Evolutionary conservation across 306 rosid species (phyloP).

Genomic region (Rubus parviflorus): DNA sequence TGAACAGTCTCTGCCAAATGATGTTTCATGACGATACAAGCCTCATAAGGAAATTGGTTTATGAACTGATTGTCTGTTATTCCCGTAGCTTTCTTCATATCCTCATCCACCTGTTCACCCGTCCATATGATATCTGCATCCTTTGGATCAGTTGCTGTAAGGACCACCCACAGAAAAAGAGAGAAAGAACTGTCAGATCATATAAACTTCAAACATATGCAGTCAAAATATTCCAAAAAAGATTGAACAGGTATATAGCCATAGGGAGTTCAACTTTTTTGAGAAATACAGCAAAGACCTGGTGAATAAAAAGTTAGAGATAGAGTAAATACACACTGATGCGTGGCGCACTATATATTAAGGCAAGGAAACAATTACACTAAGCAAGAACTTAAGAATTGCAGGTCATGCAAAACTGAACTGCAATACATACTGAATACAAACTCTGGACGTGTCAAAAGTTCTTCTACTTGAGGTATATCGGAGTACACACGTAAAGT

Average conservation of each 20-base stretch:
- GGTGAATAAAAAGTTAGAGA: not conserved
- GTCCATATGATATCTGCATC: slow-evolving; percentile 95
- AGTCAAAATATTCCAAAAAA: not conserved
- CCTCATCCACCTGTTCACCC: slow-evolving; percentile 80
- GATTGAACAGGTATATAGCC: not conserved
- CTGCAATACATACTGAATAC: slow-evolving; percentile 56
- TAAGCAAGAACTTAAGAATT: slow-evolving; percentile 15
- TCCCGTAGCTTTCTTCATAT: slow-evolving; percentile 70
- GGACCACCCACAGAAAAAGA: slow-evolving; percentile 20
- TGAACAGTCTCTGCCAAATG: slow-evolving; percentile 90
- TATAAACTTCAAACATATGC: slow-evolving; percentile 7
- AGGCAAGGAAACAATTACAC: slow-evolving; percentile 3
- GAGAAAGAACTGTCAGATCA: slow-evolving; percentile 24
- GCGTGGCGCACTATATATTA: not conserved
- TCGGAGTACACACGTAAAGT: slow-evolving; percentile 74
- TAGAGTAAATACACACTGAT: not conserved
- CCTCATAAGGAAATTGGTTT: slow-evolving; percentile 93
- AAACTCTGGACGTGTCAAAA: slow-evolving; percentile 73
- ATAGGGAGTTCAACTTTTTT: not conserved
- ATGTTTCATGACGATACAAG: slow-evolving; percentile 97
- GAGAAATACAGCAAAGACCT: not conserved
- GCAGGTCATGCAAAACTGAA: slow-evolving; percentile 7
- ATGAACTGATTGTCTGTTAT: slow-evolving; percentile 75
- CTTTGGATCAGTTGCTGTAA: slow-evolving; percentile 73
- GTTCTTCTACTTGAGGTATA: slow-evolving; percentile 84